These are phyloP conservation scores for Phanerochaete carnosa DNA, from an alignment of 768 basidiomycete genomes.

Conservation along the genomic window DNA sequence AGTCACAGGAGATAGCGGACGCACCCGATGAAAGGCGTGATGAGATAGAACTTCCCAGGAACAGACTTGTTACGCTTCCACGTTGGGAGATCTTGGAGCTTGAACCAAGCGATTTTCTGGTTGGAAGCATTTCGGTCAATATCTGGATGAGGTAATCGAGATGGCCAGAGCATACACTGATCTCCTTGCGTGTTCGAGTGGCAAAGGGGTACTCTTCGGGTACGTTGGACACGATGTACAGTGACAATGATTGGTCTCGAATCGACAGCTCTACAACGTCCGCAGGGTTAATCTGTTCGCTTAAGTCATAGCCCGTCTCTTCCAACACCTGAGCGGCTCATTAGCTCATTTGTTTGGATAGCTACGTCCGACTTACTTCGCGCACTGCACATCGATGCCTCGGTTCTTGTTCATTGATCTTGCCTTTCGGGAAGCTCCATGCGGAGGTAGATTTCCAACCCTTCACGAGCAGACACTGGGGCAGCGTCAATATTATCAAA, in stretches of 20 bases:
- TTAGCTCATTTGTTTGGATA: background rate
- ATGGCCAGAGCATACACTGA: slow-evolving; percentile 64
- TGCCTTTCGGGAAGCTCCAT: slow-evolving; percentile 99
- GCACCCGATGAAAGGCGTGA: slow-evolving; percentile 89
- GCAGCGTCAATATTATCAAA: slow-evolving; percentile 7
- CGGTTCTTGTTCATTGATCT: slow-evolving; percentile 94
- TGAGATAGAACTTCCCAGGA: slow-evolving; percentile 87
- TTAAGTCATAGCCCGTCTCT: slow-evolving; percentile 93
- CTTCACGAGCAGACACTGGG: slow-evolving; percentile 92
- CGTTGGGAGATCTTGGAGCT: slow-evolving; percentile 81
- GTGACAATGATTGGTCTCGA: slow-evolving; percentile 85
- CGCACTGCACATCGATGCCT: slow-evolving; percentile 82
- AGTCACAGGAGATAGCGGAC: slow-evolving; percentile 21
- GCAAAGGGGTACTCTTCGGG: slow-evolving; percentile 87
- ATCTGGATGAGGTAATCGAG: slow-evolving; percentile 8
- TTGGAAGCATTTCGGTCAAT: slow-evolving; percentile 7
- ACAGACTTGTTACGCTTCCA: slow-evolving; percentile 78
- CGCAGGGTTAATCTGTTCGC: slow-evolving; percentile 57
- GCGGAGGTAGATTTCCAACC: slow-evolving; percentile 96
- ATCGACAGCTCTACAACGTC: slow-evolving; percentile 83
- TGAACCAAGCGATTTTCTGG: slow-evolving; percentile 98
- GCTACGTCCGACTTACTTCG: slow-evolving; percentile 57
- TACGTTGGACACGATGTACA: slow-evolving; percentile 87
- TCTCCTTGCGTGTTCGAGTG: slow-evolving; percentile 96
- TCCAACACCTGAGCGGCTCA: slow-evolving; percentile 75